Evolutionary conservation across 139 green algal genomes (phyloP).

Genomic region (Choricystis sp.): DNA sequence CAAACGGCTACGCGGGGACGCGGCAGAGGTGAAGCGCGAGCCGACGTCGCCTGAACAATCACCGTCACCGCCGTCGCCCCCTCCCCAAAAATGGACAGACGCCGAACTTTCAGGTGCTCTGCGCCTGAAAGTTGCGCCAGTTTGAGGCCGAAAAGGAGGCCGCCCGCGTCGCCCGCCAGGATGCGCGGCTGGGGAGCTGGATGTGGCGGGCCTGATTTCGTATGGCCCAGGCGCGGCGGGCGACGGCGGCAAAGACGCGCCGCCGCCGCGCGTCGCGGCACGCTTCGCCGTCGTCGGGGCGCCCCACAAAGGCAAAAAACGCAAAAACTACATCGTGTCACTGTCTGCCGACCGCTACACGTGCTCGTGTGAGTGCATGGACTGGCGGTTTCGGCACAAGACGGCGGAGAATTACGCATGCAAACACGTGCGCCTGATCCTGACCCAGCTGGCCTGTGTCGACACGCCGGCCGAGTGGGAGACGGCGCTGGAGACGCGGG

Average conservation of each 20-base stretch:
- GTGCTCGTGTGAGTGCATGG: not conserved
- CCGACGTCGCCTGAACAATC: not conserved
- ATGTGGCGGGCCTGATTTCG: not conserved
- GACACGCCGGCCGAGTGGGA: not conserved
- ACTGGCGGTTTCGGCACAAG: not conserved
- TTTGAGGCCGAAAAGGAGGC: not conserved
- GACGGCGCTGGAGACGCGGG: not conserved
- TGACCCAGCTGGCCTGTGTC: not conserved
- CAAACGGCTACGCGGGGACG: not conserved
- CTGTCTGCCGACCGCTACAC: not conserved
- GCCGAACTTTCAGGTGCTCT: too few species aligned
- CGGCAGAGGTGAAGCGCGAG: not conserved
- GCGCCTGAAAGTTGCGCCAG: too few species aligned
- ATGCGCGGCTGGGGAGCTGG: not conserved
- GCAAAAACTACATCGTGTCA: not conserved
- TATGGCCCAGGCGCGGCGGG: not conserved
- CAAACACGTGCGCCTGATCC: not conserved
- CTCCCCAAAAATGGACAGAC: not conserved
- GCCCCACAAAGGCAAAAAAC: not conserved
- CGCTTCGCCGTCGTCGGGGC: not conserved
- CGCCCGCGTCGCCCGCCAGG: too few species aligned
- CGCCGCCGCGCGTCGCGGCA: too few species aligned
- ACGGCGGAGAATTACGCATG: not conserved
- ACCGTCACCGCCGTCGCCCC: not conserved
- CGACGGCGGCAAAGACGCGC: not conserved